A percentile compares a stretch with the other conserved stretches of the same genome.
phyloP scores from a whole-genome alignment of 208 protist species.

The Crithidia thermophila region DNA sequence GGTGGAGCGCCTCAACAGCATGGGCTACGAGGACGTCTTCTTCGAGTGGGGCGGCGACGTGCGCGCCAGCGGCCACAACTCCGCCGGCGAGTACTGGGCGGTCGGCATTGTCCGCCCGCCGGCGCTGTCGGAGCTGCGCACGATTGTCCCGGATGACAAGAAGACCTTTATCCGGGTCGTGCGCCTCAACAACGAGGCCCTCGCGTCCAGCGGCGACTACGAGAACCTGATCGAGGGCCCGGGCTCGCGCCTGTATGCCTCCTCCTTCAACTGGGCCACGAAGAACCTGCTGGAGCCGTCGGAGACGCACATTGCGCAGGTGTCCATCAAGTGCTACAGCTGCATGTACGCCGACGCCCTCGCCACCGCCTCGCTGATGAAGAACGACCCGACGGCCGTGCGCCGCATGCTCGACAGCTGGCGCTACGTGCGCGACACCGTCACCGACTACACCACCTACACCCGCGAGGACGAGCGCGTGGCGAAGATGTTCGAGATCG shows the following conservation, averaged over 20 bases:
- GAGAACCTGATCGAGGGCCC: constrained; percentile 60
- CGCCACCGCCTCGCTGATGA: constrained; percentile 68
- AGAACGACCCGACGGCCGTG: constrained; percentile 57
- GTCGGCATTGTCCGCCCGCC: constrained; percentile 64
- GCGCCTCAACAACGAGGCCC: constrained; percentile 60
- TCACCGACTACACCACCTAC: constrained; percentile 73
- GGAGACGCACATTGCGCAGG: constrained; percentile 58
- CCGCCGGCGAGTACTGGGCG: constrained; percentile 35
- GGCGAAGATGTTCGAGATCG: constrained; percentile 71
- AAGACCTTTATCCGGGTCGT: constrained; percentile 53
- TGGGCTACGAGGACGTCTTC: constrained; percentile 50
- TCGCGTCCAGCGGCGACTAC: constrained; percentile 69
- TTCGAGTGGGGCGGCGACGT: constrained; percentile 75
- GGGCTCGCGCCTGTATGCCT: constrained; percentile 48
- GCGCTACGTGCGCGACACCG: constrained; percentile 55
- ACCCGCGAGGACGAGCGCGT: constrained; percentile 64
- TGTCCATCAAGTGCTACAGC: constrained; percentile 75
- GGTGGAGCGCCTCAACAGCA: constrained; percentile 43
- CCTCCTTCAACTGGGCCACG: constrained; percentile 39
- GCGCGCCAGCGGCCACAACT: constrained; percentile 52
- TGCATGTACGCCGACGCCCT: constrained; percentile 88
- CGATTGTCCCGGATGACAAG: constrained; percentile 30
- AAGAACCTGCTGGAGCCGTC: constrained; percentile 45
- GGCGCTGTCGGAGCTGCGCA: constrained; percentile 40
- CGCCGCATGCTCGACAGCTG: constrained; percentile 71